Evolutionary conservation across 2,329 filamentous ascomycete genomes (phyloP), one percentile per base, ranked within the genome.

Genomic region (Phyllosticta capitalensis): DNA sequence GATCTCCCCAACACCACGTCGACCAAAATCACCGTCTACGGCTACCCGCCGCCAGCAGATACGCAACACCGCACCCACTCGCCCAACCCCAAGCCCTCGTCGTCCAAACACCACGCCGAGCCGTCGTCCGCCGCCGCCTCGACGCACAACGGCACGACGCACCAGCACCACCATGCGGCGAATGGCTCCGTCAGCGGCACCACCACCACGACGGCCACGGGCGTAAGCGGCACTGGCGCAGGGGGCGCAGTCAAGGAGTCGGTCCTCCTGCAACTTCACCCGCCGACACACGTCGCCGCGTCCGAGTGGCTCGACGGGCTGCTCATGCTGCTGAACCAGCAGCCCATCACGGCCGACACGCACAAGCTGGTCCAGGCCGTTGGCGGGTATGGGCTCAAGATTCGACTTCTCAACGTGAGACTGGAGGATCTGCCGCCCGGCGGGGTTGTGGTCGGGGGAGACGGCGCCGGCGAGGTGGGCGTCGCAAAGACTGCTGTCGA

Each of bases 261-360:
- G 55, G 81, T 89, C 0, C 81, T 97, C 21, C 79, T 99, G 58
- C 89, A 87, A n/a, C 80, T 99, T 56, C 86, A 90, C 71, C 92
- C 92, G 5, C 78, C 85, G 61, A 89, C 85, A 61, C 88, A 94
- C 69, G 89, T 85, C 64, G 77, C 94, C 54, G 94, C 94, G 9
- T 95, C 91, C 0, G 94, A 99, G 74, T 99, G 94, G 94, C 81
- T 99, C 5, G 94, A 99, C 71, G 94, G 94, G 0, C 76, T 99
- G 64, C 80, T 97, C 60, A 95, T 99, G 91, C 79, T 99, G 58
- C 81, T 99, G 22, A 91, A 95, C 69, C 94, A 99, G 74, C 85
- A 92, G 61, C 94, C 94, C 20, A 96, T 99, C 70, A 99, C 94
- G n/a, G 84, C 91, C 2, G 92, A 97, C 75, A 97, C 94, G 38